phyloP scores from a whole-genome alignment of 257 asterid species.

The Coffea eugenioides region DNA sequence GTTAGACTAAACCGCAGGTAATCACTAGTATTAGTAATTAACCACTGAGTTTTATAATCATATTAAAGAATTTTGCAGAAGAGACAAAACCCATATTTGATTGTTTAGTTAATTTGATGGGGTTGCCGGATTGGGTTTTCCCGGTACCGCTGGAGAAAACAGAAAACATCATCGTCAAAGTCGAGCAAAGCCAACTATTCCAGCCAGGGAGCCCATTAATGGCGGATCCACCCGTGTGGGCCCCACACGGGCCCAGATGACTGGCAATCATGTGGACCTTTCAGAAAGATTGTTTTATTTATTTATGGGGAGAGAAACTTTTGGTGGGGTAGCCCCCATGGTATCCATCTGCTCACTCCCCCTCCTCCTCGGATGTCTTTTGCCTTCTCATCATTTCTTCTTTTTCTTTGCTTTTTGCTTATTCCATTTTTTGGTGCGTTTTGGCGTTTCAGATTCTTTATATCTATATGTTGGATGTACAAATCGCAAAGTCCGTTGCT shows the following conservation, averaged over 20 bases:
- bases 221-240: neutral
- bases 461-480: neutral
- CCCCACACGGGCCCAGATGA: neutral
- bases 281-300: constrained; percentile 8
- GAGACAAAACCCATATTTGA: neutral
- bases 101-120: neutral
- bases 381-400: neutral
- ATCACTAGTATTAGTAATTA: neutral
- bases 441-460: neutral
- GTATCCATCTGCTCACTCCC: neutral
- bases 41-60: neutral
- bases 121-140: neutral
- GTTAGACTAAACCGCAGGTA: neutral
- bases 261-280: constrained; percentile 10
- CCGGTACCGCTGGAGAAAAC: neutral
- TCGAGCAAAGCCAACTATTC: neutral
- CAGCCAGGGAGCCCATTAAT: neutral
- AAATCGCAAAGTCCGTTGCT: neutral
- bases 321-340: neutral
- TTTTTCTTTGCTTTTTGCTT: neutral
- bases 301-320: neutral
- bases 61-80: neutral
- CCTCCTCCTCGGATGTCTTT: neutral
- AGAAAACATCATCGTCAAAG: neutral
- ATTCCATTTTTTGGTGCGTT: neutral